A percentile compares a stretch with the other conserved stretches of the same genome.
Evolutionary conservation across 192 early-diverging fungal genomes (phyloP).

Genomic region (Glomus cerebriforme): DNA sequence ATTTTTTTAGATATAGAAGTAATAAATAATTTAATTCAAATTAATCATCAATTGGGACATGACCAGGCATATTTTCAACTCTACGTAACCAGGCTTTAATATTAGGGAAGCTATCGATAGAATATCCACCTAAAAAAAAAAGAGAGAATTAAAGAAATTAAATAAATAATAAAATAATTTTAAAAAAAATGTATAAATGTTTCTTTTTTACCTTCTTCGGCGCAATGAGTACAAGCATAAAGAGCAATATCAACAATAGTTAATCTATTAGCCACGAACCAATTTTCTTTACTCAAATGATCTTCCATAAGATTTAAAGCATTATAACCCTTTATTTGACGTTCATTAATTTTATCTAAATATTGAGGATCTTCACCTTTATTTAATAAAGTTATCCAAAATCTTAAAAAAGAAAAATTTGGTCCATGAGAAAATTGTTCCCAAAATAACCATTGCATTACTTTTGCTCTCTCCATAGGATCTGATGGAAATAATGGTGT

Average conservation of each 20-base stretch:
- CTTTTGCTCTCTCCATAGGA: slow-evolving; percentile 7
- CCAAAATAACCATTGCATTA: slow-evolving; percentile 30
- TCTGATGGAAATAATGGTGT: slow-evolving; percentile 26
- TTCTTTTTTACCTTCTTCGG: slow-evolving; percentile 15
- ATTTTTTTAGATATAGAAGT: too few species aligned
- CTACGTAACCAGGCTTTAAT: slow-evolving; percentile 22
- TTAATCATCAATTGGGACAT: slow-evolving; percentile 30
- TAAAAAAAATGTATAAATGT: neutral
- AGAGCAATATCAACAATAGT: slow-evolving; percentile 24
- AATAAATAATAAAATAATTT: neutral
- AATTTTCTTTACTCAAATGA: slow-evolving; percentile 24
- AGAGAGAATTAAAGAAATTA: neutral
- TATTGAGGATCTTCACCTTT: slow-evolving; percentile 15
- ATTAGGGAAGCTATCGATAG: slow-evolving; percentile 27
- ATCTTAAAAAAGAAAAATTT: slow-evolving; percentile 15
- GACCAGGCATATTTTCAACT: slow-evolving; percentile 21
- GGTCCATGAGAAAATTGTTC: slow-evolving; percentile 25
- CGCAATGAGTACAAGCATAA: slow-evolving; percentile 18
- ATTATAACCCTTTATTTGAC: slow-evolving; percentile 16
- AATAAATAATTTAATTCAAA: neutral
- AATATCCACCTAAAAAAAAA: slow-evolving; percentile 15
- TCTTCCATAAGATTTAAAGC: slow-evolving; percentile 27
- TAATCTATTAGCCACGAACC: slow-evolving; percentile 9
- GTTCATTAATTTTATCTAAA: slow-evolving; percentile 23
- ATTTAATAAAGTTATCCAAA: slow-evolving; percentile 18